Conservation (phyloP, 257 asterid species). For the Solanum neorickii region DNA sequence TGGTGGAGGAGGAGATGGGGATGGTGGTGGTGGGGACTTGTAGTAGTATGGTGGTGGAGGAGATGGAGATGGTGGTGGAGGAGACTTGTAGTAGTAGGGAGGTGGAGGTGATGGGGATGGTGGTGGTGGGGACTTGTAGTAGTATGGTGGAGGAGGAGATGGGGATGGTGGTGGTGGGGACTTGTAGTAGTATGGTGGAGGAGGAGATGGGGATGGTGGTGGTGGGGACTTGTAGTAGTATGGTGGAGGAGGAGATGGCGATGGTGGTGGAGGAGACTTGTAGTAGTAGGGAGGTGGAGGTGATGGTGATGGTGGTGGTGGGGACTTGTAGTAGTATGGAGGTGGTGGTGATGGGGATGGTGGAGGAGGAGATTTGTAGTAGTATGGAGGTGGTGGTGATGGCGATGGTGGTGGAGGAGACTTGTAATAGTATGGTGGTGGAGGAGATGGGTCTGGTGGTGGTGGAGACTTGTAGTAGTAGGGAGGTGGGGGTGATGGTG, state of each 20-base stretch:
- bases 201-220: neutral
- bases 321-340: neutral
- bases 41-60: conserved; percentile 11
- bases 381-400: neutral
- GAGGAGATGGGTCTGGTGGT: neutral
- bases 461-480: neutral
- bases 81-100: neutral
- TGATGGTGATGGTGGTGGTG: neutral
- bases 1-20: neutral
- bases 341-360: neutral
- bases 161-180: neutral
- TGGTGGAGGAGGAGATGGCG: neutral
- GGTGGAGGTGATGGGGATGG: neutral
- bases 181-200: neutral
- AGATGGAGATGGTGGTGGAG: neutral
- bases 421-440: neutral
- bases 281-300: conserved; percentile 5
- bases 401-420: neutral
- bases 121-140: neutral
- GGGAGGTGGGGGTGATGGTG: rapidly evolving
- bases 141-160: neutral
- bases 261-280: conserved; percentile 11
- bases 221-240: neutral
- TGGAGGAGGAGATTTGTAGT: neutral
- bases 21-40: conserved; percentile 9